These are phyloP conservation scores for Colletotrichum gigasporum DNA, from an alignment of 2,329 filamentous ascomycete genomes.

Conservation along the genomic window DNA sequence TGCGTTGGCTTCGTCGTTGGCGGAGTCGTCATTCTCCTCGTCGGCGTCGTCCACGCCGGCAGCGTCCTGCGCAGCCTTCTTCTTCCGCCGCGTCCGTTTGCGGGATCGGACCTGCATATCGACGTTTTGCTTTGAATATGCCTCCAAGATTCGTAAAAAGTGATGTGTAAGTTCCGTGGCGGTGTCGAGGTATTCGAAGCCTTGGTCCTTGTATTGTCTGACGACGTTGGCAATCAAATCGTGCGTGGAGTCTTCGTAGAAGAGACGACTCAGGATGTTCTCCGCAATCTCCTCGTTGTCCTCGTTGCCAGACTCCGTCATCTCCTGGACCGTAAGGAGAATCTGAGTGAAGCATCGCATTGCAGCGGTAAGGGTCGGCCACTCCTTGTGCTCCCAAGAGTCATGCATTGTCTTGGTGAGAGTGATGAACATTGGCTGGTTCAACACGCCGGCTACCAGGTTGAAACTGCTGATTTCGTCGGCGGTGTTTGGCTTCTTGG, in stretches of 20 bases:
- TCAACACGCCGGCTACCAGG: conserved; percentile 87
- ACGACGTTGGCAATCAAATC: conserved; percentile 85
- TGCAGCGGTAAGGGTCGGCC: conserved; percentile 85
- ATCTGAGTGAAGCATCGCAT: conserved; percentile 98
- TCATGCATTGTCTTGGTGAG: conserved; percentile 85
- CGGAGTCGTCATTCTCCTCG: conserved; percentile 74
- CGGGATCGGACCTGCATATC: conserved; percentile 93
- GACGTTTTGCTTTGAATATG: conserved; percentile 92
- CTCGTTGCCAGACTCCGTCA: conserved; percentile 83
- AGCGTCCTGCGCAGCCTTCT: conserved; percentile 65
- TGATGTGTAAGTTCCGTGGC: conserved; percentile 91
- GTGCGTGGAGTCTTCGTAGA: conserved; percentile 96
- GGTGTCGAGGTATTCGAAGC: conserved; percentile 91
- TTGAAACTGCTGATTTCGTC: conserved; percentile 80
- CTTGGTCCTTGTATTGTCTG: conserved; percentile 90
- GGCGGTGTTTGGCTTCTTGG: conserved; percentile 50
- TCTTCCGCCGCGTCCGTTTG: conserved; percentile 76
- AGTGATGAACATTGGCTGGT: conserved; percentile 93
- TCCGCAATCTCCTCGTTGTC: conserved; percentile 99
- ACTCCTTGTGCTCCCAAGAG: conserved; percentile 83
- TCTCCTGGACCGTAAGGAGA: conserved; percentile 89
- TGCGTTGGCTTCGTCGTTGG: conserved; percentile 75
- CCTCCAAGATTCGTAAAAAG: conserved; percentile 90
- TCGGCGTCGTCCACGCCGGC: conserved; percentile 55
- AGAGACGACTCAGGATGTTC: conserved; percentile 96